Evolutionary conservation across 306 rosid genomes (phyloP), one percentile per base, ranked within the genome.

Genomic region (Prunus padus): DNA sequence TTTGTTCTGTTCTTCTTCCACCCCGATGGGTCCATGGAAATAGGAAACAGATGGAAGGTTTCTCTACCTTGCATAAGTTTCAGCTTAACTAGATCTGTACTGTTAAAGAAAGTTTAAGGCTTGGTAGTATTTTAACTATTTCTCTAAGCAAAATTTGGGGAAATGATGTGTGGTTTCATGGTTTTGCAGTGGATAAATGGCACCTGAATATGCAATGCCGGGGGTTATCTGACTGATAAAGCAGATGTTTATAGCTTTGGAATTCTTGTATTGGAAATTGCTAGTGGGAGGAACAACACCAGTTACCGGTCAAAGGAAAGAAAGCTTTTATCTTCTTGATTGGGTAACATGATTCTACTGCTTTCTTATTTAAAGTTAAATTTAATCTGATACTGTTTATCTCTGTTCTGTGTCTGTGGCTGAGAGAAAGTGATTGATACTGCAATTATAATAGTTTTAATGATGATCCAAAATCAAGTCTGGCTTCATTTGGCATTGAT

Each of bases 171-270:
- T 9, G 0, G 7, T 37, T 37, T 45, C n/a, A n/a, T n/a, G n/a
- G n/a, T n/a, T 46, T 59, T 66, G 72, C 65, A 83, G 86, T 56
- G 83, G 83, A 28, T 83, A 83, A 7, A 81, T 82, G 85, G 78
- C 81, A 19, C 84, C 84, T 2, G 78, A 81, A 65, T 82, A 77
- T 33, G 83, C 83, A 3, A 70, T 79, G 78, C 62, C n/a, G n/a
- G 76, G 1, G 81, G 86, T 4, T 18, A 83, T 26, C 56, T 83
- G 42, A 79, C 86, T 26, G 63, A 83, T 9, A 83, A 83, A 75
- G 81, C 81, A 20, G 72, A 83, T 71, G 83, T 83, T 2, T 79
- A 83, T 30, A 79, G 86, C 50, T 83, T 74, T 71, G 81, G 86
- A 54, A 22, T 79, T 59, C 64, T 79, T 15, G 22, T 62, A 23